A percentile compares a stretch with the other conserved stretches of the same genome.
These are phyloP conservation scores for Pseudocercospora fuligena DNA, from an alignment of 2,329 filamentous ascomycete species.

Conservation along the genomic window DNA sequence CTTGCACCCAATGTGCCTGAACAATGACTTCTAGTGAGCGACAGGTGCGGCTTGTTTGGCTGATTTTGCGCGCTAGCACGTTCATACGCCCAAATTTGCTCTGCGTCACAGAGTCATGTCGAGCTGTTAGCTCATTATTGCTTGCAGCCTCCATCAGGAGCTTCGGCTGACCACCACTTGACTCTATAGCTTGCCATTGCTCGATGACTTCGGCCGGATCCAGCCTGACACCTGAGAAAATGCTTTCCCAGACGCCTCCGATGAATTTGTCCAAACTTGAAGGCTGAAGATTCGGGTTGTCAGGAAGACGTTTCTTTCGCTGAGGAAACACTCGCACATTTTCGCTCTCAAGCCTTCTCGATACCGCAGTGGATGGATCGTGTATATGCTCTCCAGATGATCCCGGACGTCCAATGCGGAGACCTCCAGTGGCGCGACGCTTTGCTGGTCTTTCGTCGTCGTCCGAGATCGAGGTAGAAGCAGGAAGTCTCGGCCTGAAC, in stretches of 20 bases:
- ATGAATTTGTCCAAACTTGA: slow-evolving; percentile 56
- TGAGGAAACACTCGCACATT: slow-evolving; percentile 31
- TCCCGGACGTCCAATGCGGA: slow-evolving; percentile 35
- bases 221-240: slow-evolving; percentile 50
- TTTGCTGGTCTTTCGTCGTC: slow-evolving; percentile 48
- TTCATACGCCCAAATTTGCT: slow-evolving; percentile 49
- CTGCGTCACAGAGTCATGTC: slow-evolving; percentile 30
- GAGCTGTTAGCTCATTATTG: slow-evolving; percentile 27
- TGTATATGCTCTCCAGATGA: neutral
- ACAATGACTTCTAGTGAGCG: slow-evolving; percentile 64
- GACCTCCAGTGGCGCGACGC: slow-evolving; percentile 41
- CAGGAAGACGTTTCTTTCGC: slow-evolving; percentile 37
- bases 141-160: slow-evolving; percentile 28
- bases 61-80: slow-evolving; percentile 51
- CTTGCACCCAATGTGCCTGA: slow-evolving; percentile 62
- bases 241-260: slow-evolving; percentile 56
- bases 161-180: slow-evolving; percentile 36
- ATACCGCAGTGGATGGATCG: slow-evolving; percentile 13
- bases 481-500: slow-evolving; percentile 16
- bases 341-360: slow-evolving; percentile 31
- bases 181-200: slow-evolving; percentile 42
- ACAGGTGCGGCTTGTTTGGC: slow-evolving; percentile 57
- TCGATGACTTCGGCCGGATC: slow-evolving; percentile 45
- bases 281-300: slow-evolving; percentile 51
- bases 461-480: slow-evolving; percentile 10